Evolutionary conservation across 768 basidiomycete genomes (phyloP), one percentile per base, ranked within the genome.

Genomic region (Tylopilus subfusipes): DNA sequence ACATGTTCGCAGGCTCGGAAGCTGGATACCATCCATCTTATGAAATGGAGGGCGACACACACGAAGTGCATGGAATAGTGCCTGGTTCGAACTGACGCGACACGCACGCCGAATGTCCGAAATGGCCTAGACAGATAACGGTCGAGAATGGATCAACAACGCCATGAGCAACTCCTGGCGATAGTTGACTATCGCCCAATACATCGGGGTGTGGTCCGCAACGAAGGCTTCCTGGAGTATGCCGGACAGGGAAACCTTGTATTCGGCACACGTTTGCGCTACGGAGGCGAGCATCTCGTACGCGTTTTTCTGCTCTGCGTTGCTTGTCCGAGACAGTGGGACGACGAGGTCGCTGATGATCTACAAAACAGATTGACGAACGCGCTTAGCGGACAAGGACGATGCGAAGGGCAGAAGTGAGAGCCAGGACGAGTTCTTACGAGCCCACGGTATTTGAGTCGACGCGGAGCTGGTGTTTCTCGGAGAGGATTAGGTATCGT

Each of bases 21-120:
- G 18, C 21, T 53, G 62, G 36, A 66, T 58, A 1, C 64, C 67
- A 24, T 68, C 56, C 16, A 55, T 63, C 30, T 21, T 22, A 22
- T 68, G 57, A 29, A 68, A 68, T 10, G 67, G 67, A 18, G 58
- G 58, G 19, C 48, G 43, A 24, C 62, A 48, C 16, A 58, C 52
- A 21, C 66, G 68, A 31, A 70, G 57, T 4, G 57, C 59, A 21
- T 72, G 68, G 33, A 70, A 70, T 18, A 70, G 45, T 1, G 16
- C 19, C 42, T 72, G 69, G 36, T 72, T 65, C 9, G 64, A 63
- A 38, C 48, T 57, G 11, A 61, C 53, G 13, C 89, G 73, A 62
- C 89, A 91, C 1, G 86, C 88, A 3, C 78, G 75, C 8, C 86
- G 80, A 40, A 88, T 75, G 24, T 91, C 89, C 6, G 77, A 77